Evolutionary conservation across 2,329 filamentous ascomycete species (phyloP).

Genomic region (Neofusicoccum cordaticola): DNA sequence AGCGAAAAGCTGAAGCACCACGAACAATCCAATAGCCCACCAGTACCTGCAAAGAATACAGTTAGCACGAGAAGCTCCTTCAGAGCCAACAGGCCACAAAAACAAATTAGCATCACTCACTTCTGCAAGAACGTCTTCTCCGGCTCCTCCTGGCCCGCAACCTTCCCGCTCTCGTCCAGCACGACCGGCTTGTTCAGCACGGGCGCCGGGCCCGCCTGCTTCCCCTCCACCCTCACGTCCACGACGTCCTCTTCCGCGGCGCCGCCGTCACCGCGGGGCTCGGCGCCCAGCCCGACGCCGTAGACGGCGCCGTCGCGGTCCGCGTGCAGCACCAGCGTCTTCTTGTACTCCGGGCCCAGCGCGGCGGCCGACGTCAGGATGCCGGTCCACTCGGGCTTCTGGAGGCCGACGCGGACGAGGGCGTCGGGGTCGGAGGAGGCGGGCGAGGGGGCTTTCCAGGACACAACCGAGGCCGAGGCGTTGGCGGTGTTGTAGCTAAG

Average conservation of each 20-base stretch:
- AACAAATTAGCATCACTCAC: conserved; percentile 31
- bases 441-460: conserved; percentile 35
- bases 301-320: conserved; percentile 44
- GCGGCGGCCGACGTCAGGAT: conserved; percentile 46
- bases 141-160: conserved; percentile 43
- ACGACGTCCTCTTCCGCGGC: conserved; percentile 33
- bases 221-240: conserved; percentile 42
- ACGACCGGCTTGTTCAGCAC: conserved; percentile 53
- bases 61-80: conserved; percentile 18
- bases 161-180: conserved; percentile 54
- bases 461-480: conserved; percentile 38
- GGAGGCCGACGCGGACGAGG: conserved; percentile 44
- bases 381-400: conserved; percentile 41
- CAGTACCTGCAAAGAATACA: conserved; percentile 42
- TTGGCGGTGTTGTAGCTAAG: conserved; percentile 27
- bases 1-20: conserved; percentile 46
- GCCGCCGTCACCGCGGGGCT: conserved; percentile 22
- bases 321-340: conserved; percentile 44
- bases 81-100: neutral
- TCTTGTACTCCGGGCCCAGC: conserved; percentile 41
- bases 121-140: conserved; percentile 53
- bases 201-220: conserved; percentile 39
- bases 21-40: conserved; percentile 49
- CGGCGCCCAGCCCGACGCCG: conserved; percentile 44
- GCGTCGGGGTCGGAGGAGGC: conserved; percentile 31